Percentiles rank a stretch among this genome's conserved stretches.
Conservation (phyloP, 805 yeast genomes). For the Pichia heedii region DNA sequence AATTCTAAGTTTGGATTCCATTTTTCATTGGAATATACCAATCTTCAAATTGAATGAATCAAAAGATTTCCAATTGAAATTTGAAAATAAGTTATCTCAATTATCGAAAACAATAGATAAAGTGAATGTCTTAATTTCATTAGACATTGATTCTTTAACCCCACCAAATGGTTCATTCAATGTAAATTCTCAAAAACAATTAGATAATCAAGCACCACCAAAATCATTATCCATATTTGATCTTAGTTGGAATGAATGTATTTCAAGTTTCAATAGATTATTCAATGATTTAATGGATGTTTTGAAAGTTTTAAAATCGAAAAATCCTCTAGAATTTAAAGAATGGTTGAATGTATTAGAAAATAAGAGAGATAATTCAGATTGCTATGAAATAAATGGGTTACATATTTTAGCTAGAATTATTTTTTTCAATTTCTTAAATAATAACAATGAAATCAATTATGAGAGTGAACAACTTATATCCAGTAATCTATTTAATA, state of each 20-base stretch:
- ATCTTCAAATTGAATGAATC: neutral
- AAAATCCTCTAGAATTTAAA: conserved; percentile 20
- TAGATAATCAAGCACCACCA: conserved; percentile 42
- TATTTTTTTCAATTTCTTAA: conserved; percentile 48
- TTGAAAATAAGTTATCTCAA: neutral
- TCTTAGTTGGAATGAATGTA: conserved; percentile 13
- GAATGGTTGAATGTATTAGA: conserved; percentile 21
- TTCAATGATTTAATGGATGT: conserved; percentile 32
- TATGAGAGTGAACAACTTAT: conserved; percentile 15
- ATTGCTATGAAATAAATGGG: conserved; percentile 24
- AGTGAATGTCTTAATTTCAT: neutral
- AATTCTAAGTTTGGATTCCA: conserved; percentile 1
- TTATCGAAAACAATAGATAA: neutral
- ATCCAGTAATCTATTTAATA: conserved; percentile 36
- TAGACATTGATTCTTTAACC: conserved; percentile 1
- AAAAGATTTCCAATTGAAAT: neutral
- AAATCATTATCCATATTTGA: conserved; percentile 23
- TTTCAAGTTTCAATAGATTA: conserved; percentile 18
- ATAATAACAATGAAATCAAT: conserved; percentile 24
- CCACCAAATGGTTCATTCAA: conserved; percentile 32
- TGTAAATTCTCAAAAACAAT: conserved; percentile 37
- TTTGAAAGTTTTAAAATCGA: conserved; percentile 24
- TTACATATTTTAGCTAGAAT: conserved; percentile 51
- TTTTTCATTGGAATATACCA: conserved; percentile 4
- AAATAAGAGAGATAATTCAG: conserved; percentile 19